phyloP scores from a whole-genome alignment of 1,284 basidiomycete species.

The Microbotryomycetes sp. region DNA sequence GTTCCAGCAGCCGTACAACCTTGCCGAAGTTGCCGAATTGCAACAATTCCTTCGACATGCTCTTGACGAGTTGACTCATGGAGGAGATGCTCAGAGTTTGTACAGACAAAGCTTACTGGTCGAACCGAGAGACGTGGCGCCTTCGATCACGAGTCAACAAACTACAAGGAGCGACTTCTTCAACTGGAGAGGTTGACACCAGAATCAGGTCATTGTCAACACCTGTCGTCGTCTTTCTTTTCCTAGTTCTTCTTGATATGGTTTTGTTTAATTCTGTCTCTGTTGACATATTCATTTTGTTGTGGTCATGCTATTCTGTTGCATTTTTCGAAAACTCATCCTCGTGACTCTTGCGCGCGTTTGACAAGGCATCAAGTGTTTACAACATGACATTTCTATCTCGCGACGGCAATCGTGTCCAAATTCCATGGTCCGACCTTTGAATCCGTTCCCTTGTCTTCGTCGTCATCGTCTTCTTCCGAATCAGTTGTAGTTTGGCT shows the following conservation, averaged over 20 bases:
- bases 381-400: too few relatives aligned
- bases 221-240: background rate
- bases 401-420: background rate
- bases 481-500: too few relatives aligned
- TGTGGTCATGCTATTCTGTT: too few relatives aligned
- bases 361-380: background rate
- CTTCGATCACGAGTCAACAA: background rate
- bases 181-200: background rate
- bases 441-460: background rate
- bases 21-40: conserved; percentile 75
- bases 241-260: background rate
- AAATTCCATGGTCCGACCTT: background rate
- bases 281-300: too few relatives aligned
- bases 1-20: conserved; percentile 77
- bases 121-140: background rate
- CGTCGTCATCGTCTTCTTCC: background rate
- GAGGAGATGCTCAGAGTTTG: conserved; percentile 24
- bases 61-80: conserved; percentile 23
- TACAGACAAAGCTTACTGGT: background rate
- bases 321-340: too few relatives aligned
- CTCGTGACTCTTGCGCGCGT: too few relatives aligned
- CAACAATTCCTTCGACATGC: conserved; percentile 56
- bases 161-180: background rate
- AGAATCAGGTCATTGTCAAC: background rate
- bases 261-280: background rate